phyloP scores from a whole-genome alignment of 2,329 filamentous ascomycete genomes.

The Aspergillus flavus region DNA sequence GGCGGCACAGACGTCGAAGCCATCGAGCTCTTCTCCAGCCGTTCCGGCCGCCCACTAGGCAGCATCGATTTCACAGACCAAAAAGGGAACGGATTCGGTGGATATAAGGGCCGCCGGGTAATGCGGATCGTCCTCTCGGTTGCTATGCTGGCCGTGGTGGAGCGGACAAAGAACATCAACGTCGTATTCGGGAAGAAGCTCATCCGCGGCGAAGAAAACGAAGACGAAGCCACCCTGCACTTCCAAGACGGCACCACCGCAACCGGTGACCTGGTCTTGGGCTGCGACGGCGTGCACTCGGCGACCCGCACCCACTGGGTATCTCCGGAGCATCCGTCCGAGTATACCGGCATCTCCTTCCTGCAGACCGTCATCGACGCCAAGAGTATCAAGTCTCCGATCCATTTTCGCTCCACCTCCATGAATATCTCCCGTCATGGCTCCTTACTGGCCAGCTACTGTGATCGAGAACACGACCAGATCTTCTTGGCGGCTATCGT shows the following conservation, averaged over 20 bases:
- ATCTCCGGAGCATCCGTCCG: slow-evolving; percentile 35
- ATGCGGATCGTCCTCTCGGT: slow-evolving; percentile 46
- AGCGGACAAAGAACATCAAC: slow-evolving; percentile 40
- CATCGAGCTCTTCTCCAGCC: slow-evolving; percentile 45
- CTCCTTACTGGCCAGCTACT: slow-evolving; percentile 44
- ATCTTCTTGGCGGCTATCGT: slow-evolving; percentile 46
- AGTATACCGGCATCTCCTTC: slow-evolving; percentile 45
- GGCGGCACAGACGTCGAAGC: slow-evolving; percentile 44
- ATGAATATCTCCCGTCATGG: slow-evolving; percentile 45
- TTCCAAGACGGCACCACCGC: slow-evolving; percentile 42
- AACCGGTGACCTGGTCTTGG: slow-evolving; percentile 40
- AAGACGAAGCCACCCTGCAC: slow-evolving; percentile 33
- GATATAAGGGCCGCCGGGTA: slow-evolving; percentile 45
- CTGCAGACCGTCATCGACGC: slow-evolving; percentile 37
- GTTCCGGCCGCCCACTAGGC: slow-evolving; percentile 42
- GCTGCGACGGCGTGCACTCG: slow-evolving; percentile 46
- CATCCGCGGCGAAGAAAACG: slow-evolving; percentile 35
- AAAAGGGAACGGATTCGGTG: slow-evolving; percentile 40
- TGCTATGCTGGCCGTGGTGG: slow-evolving; percentile 43
- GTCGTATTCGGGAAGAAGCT: slow-evolving; percentile 48
- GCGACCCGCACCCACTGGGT: slow-evolving; percentile 37
- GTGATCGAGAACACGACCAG: slow-evolving; percentile 36
- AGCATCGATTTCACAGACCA: slow-evolving; percentile 42
- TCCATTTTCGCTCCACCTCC: slow-evolving; percentile 44
- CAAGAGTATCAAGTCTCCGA: slow-evolving; percentile 8